Base-by-base conservation (phyloP, 306 rosid species). In the Myrica gale region DNA sequence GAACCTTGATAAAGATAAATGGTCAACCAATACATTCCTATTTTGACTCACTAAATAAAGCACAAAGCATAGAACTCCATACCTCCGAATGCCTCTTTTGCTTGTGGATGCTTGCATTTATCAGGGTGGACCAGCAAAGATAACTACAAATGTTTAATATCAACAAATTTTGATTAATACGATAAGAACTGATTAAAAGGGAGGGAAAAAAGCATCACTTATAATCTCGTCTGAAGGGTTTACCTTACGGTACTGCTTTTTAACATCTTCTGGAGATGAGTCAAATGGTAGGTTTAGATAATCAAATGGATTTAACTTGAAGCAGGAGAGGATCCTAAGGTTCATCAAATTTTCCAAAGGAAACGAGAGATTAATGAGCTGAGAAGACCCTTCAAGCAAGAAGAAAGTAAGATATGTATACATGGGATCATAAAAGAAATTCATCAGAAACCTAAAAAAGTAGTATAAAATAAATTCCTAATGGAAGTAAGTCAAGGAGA, bases 51-150 rank as follows among this genome's bases (percentile, higher is more conserved):
- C 32, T 8, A 45, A 52, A 74, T 1, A 72, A n/a, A 46, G 83
- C 48, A 67, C 68, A 48, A 75, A 76, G 51, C 79, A 75, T 55
- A 78, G 6, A 82, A 63, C 63, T 73, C 74, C 32, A 45, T 84
- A 95, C 97, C 99, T 92, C 79, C 93, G 88, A 92, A 95, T 79
- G 99, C 99, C 83, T 95, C 99, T 88, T 95, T 95, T 72, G 97
- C 90, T 72, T 92, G 93, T 76, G 93, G 98, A 86, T 95, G 97
- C 93, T 90, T 95, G 88, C 99, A 95, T 83, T 95, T 95, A 82
- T 95, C 97, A 80, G 99, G 99, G 68, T 92, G 99, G 83, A 95
- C 99, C 90, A 95, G 80, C 89, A 92, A 85, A 9, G 97, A 92
- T 82, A 95, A 67, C 97, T 92, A 77, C 84, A 85, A 76, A 69